These are phyloP conservation scores for Ustilago shanxiensis DNA, from an alignment of 1,284 basidiomycete genomes.

Conservation along the genomic window DNA sequence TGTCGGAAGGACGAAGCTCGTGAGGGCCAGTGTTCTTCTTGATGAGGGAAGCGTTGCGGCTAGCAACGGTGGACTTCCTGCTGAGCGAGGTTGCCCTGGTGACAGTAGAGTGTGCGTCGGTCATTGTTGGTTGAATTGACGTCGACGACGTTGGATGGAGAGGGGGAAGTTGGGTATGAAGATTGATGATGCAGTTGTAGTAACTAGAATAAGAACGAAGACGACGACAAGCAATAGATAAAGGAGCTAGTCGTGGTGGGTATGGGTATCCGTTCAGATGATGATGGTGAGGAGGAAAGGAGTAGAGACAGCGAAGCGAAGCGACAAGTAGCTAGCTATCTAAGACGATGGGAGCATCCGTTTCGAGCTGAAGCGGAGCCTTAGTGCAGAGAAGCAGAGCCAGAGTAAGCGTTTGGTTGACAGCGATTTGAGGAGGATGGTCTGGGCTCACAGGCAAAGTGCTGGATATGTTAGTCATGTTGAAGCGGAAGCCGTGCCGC, in stretches of 20 bases:
- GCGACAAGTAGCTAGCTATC: not conserved
- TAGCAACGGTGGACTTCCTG: constrained; percentile 69
- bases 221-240: constrained; percentile 5
- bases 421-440: too few relatives aligned
- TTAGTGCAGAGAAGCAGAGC: too few relatives aligned
- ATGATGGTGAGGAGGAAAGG: constrained; percentile 25
- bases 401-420: too few relatives aligned
- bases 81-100: constrained; percentile 66
- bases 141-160: constrained; percentile 27
- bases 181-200: not conserved
- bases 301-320: not conserved
- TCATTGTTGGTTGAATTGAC: constrained; percentile 37
- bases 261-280: constrained; percentile 33
- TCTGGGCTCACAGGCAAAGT: too few relatives aligned
- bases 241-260: constrained; percentile 16
- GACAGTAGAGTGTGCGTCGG: constrained; percentile 68
- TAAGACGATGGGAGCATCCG: not conserved
- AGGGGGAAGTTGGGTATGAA: not conserved
- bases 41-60: constrained; percentile 71
- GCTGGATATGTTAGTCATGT: too few relatives aligned
- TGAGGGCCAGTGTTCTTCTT: constrained; percentile 74
- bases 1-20: constrained; percentile 92
- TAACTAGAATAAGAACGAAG: constrained; percentile 5
- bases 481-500: too few relatives aligned
- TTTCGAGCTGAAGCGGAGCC: constrained; percentile 3